phyloP scores from a whole-genome alignment of 352 stramenopile genomes.

The Globisporangium spiculum region DNA sequence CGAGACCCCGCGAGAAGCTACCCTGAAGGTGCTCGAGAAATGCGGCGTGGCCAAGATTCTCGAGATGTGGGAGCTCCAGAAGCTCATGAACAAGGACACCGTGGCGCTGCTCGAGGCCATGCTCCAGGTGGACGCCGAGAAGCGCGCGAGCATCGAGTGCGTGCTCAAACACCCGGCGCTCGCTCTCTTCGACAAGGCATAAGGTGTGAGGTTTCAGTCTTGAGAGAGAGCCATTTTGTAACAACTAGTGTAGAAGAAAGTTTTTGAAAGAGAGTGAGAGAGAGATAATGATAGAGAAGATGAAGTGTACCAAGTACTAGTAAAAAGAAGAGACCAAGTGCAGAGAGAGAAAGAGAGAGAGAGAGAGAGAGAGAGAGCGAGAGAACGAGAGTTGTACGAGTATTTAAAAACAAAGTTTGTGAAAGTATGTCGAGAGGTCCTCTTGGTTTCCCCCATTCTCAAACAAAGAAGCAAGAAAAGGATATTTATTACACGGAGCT shows the following conservation, averaged over 20 bases:
- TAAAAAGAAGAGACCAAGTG: background rate
- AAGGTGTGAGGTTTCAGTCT: background rate
- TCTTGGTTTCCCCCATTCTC: background rate
- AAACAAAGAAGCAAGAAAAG: no score
- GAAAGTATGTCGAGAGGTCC: background rate
- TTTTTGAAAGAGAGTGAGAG: background rate
- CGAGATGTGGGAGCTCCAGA: slow-evolving; percentile 40
- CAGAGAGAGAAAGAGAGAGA: background rate
- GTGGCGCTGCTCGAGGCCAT: slow-evolving; percentile 46
- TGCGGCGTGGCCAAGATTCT: slow-evolving; percentile 55
- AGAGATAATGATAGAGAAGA: no score
- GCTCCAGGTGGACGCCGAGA: slow-evolving; percentile 44
- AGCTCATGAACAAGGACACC: slow-evolving; percentile 29
- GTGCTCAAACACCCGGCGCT: slow-evolving; percentile 28
- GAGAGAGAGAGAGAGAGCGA: no score
- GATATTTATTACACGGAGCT: no score
- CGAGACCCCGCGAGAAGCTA: slow-evolving; percentile 28
- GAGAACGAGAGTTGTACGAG: background rate
- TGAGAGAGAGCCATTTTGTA: background rate
- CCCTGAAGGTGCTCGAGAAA: slow-evolving; percentile 32
- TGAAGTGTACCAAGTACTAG: no score
- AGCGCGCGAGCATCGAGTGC: slow-evolving; percentile 32
- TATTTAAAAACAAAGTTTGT: background rate
- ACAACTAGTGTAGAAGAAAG: background rate
- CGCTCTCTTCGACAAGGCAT: slow-evolving; percentile 10